Evolutionary conservation across 345 rosid genomes (phyloP).

Genomic region (Salix caprea): DNA sequence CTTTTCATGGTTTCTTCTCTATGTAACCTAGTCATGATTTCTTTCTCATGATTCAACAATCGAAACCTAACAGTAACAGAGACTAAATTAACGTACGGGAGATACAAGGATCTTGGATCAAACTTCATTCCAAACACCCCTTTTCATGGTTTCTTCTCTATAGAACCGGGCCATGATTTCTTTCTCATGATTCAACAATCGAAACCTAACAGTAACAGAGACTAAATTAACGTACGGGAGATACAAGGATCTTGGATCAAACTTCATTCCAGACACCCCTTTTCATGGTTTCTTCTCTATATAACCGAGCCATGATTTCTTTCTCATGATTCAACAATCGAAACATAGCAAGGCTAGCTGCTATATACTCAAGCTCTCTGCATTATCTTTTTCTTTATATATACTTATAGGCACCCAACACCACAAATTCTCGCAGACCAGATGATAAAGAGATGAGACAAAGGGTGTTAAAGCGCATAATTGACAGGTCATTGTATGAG

Average conservation of each 20-base stretch:
- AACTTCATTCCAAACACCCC: conserved; percentile 54
- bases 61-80: background rate
- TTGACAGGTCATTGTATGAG: conserved; percentile 45
- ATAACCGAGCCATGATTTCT: background rate
- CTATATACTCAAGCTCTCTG: conserved; percentile 16
- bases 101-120: conserved; percentile 38
- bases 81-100: background rate
- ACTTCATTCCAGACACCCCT: conserved; percentile 54
- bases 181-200: no score
- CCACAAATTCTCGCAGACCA: background rate
- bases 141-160: conserved; percentile 16
- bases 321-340: conserved; percentile 41
- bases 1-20: conserved; percentile 18
- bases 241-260: conserved; percentile 39
- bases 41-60: conserved; percentile 39
- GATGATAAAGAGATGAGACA: conserved; percentile 19
- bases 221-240: background rate
- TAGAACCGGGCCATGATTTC: background rate
- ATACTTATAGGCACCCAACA: background rate
- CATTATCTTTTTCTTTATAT: background rate
- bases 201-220: background rate
- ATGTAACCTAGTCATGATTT: background rate
- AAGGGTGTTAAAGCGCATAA: conserved; percentile 38
- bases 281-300: conserved; percentile 12
- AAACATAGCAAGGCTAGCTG: conserved; percentile 16